Conservation (phyloP, 139 green algal genomes). For the Marvania coccoides region DNA sequence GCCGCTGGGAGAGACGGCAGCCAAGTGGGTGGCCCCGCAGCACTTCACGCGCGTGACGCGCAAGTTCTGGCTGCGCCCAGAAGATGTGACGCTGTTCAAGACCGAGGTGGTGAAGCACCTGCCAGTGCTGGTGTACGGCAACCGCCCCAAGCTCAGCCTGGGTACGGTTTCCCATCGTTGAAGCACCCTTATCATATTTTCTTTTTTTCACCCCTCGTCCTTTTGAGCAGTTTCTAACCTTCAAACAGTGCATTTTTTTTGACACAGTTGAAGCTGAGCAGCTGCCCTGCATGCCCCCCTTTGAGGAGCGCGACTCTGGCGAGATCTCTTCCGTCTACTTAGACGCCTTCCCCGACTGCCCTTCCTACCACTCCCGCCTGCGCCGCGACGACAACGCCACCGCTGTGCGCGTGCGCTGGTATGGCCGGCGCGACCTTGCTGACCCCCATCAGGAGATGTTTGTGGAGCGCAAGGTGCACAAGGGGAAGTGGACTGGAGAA, state of each 20-base stretch:
- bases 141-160: constrained; percentile 17
- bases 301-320: not conserved
- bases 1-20: not conserved
- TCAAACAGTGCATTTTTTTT: too few species aligned
- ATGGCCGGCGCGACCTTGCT: constrained; percentile 8
- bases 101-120: constrained; percentile 57
- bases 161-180: too few species aligned
- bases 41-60: constrained; percentile 56
- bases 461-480: constrained; percentile 80
- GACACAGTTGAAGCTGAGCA: not conserved
- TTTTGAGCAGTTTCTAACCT: too few species aligned
- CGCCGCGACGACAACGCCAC: constrained; percentile 45
- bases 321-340: constrained; percentile 63
- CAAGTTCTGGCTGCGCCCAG: constrained; percentile 73
- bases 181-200: too few species aligned
- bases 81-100: constrained; percentile 56
- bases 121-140: constrained; percentile 71
- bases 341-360: constrained; percentile 40
- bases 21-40: constrained; percentile 26
- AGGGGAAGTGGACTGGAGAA: constrained; percentile 60
- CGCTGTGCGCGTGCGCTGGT: constrained; percentile 60
- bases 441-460: constrained; percentile 48
- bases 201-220: too few species aligned
- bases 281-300: not conserved
- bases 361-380: constrained; percentile 61